Evolutionary conservation across 2,329 filamentous ascomycete genomes (phyloP).

Genomic region (Aspergillus spinulosporus): DNA sequence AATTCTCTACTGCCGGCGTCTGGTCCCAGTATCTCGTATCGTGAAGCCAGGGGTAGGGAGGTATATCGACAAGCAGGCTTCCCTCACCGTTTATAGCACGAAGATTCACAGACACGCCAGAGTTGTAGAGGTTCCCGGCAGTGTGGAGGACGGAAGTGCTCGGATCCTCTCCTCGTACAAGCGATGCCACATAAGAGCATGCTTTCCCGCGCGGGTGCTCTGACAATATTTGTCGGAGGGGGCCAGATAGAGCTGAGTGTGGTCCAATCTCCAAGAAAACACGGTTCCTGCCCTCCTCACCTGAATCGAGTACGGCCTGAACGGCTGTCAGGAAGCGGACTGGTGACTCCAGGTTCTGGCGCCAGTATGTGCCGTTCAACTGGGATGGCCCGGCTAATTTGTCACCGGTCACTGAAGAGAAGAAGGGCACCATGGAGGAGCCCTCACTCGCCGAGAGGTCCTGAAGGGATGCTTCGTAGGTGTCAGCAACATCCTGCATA

Average conservation of each 20-base stretch:
- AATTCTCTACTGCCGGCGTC: conserved; percentile 14
- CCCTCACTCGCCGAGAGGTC: not conserved
- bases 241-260: conserved; percentile 37
- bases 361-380: conserved; percentile 11
- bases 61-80: conserved; percentile 22
- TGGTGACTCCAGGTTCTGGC: conserved; percentile 22
- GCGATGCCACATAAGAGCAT: not conserved
- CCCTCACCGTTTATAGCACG: conserved; percentile 1
- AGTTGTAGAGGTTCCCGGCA: conserved; percentile 12
- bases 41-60: conserved; percentile 28
- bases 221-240: conserved; percentile 24
- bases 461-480: not conserved
- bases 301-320: not conserved
- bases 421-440: conserved; percentile 6
- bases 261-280: conserved; percentile 30
- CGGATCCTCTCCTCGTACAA: not conserved
- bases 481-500: conserved; percentile 17
- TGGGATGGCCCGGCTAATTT: not conserved
- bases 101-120: conserved; percentile 7
- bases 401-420: conserved; percentile 5
- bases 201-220: not conserved
- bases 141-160: conserved; percentile 19
- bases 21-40: conserved; percentile 26
- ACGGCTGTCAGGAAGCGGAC: conserved; percentile 14
- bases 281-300: not conserved